Evolutionary conservation across 2,329 filamentous ascomycete species (phyloP).

Genomic region (Aspergillus candidus): DNA sequence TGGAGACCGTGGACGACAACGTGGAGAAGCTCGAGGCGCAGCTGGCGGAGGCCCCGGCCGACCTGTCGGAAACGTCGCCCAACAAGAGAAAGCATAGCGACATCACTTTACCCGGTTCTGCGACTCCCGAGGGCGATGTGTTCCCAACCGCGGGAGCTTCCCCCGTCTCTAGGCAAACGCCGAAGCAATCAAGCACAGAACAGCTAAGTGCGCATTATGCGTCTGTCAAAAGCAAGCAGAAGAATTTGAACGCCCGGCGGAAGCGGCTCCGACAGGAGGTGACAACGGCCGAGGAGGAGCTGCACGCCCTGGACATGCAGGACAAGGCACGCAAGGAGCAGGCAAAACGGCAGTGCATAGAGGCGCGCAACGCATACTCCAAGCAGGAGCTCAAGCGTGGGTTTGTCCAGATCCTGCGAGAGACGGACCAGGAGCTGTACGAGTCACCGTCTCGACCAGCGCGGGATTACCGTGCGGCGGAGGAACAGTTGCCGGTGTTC

Average conservation of each 20-base stretch:
- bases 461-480: constrained; percentile 55
- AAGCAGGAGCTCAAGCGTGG: constrained; percentile 4
- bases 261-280: not conserved
- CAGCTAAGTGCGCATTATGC: too few relatives aligned
- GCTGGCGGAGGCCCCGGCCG: not conserved
- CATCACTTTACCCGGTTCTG: too few relatives aligned
- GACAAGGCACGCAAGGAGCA: constrained; percentile 18
- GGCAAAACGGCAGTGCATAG: constrained; percentile 2
- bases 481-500: constrained; percentile 54
- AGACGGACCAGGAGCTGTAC: constrained; percentile 1
- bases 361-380: constrained; percentile 8
- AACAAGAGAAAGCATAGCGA: too few relatives aligned
- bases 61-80: not conserved
- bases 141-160: too few relatives aligned
- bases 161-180: too few relatives aligned
- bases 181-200: too few relatives aligned
- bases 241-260: not conserved
- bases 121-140: too few relatives aligned
- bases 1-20: not conserved
- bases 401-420: constrained; percentile 1
- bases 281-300: constrained; percentile 19
- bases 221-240: not conserved
- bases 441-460: not conserved
- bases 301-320: constrained; percentile 8
- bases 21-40: constrained; percentile 1